Evolutionary conservation across 768 basidiomycete species (phyloP).

Genomic region (Termitomyces sp.): DNA sequence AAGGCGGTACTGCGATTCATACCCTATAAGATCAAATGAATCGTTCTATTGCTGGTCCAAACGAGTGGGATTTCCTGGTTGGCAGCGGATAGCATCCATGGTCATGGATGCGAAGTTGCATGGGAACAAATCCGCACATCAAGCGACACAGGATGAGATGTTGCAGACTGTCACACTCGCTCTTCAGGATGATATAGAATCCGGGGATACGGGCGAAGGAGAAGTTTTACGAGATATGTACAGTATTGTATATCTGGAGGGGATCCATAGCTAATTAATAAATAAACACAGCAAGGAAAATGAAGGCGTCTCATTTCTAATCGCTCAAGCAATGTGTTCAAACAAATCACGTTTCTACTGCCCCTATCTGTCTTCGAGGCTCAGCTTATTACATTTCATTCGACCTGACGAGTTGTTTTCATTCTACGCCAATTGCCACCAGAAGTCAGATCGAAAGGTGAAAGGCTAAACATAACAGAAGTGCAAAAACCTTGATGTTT

Average conservation of each 20-base stretch:
- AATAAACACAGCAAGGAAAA: background rate
- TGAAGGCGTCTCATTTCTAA: background rate
- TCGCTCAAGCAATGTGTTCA: background rate
- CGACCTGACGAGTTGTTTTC: background rate
- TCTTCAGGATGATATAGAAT: background rate
- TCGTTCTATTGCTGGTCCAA: constrained; percentile 2
- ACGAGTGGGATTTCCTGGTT: background rate
- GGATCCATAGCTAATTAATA: background rate
- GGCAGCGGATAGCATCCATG: constrained; percentile 4
- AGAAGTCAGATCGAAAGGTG: background rate
- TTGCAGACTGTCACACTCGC: constrained; percentile 3
- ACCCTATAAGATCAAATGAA: background rate
- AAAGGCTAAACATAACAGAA: background rate
- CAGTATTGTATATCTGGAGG: background rate
- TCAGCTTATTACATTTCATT: background rate
- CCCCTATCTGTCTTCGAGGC: background rate
- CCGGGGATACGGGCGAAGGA: constrained; percentile 1
- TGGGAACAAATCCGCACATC: constrained; percentile 7
- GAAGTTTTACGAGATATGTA: constrained; percentile 4
- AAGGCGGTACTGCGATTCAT: background rate
- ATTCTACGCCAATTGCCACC: background rate
- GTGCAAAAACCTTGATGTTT: background rate
- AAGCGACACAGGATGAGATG: constrained; percentile 6
- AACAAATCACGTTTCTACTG: background rate
- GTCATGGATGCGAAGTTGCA: constrained; percentile 2